Conservation (phyloP, 768 basidiomycete species). For the Glaciozyma antarctica region DNA sequence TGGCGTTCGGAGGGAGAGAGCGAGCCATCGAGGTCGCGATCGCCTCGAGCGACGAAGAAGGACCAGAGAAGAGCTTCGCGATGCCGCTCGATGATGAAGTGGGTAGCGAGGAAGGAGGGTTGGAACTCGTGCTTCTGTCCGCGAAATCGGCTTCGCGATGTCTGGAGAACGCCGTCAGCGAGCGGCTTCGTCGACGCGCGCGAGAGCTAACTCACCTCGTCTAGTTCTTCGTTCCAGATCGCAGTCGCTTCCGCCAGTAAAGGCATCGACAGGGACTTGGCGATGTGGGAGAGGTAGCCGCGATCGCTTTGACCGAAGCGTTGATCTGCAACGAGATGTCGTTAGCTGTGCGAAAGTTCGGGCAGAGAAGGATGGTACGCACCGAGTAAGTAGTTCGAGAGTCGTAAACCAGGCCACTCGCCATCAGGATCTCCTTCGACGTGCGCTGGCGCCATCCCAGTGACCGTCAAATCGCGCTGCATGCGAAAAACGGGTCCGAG, state of each 20-base stretch:
- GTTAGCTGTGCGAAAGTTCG: background rate
- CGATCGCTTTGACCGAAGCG: slow-evolving; percentile 43
- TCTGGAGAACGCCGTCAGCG: slow-evolving; percentile 29
- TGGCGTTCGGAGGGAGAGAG: slow-evolving; percentile 19
- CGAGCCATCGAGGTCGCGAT: slow-evolving; percentile 4
- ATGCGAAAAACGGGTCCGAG: slow-evolving; percentile 43
- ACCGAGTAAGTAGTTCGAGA: slow-evolving; percentile 39
- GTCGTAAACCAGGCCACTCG: slow-evolving; percentile 43
- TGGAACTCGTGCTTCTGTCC: slow-evolving; percentile 18
- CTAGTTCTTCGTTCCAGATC: slow-evolving; percentile 37
- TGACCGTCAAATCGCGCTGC: slow-evolving; percentile 38
- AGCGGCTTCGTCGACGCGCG: no score
- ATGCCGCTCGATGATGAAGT: slow-evolving; percentile 30
- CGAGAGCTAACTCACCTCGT: background rate
- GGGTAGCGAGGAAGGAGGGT: slow-evolving; percentile 23
- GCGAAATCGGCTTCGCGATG: slow-evolving; percentile 36
- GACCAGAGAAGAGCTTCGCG: slow-evolving; percentile 28
- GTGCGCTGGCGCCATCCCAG: slow-evolving; percentile 7
- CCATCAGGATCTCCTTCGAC: slow-evolving; percentile 31
- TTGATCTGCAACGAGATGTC: slow-evolving; percentile 31
- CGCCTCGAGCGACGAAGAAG: slow-evolving; percentile 14
- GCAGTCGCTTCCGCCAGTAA: slow-evolving; percentile 40
- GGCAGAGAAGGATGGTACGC: background rate
- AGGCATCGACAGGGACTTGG: slow-evolving; percentile 40
- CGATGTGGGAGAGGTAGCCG: slow-evolving; percentile 44